A percentile compares a stretch with the other conserved stretches of the same genome.
These are phyloP conservation scores for Coemansia erecta DNA, from an alignment of 192 early-diverging fungal genomes.

Conservation along the genomic window DNA sequence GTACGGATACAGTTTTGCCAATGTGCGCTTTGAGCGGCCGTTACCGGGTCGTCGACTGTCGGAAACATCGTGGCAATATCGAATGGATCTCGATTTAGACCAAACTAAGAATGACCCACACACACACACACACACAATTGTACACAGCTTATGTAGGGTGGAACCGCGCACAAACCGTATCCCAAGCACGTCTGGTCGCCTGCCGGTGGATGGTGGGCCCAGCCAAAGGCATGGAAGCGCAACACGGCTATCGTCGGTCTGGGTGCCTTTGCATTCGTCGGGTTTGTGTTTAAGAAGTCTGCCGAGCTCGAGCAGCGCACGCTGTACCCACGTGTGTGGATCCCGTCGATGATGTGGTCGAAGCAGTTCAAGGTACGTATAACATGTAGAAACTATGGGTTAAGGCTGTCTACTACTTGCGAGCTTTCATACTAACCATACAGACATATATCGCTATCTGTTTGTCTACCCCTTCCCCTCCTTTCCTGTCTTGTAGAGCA, in stretches of 20 bases:
- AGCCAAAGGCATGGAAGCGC: conserved; percentile 60
- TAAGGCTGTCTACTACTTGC: not conserved
- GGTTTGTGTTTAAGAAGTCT: conserved; percentile 59
- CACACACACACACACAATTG: too few relatives aligned
- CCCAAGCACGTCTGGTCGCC: conserved; percentile 54
- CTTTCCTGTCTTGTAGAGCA: conserved; percentile 28
- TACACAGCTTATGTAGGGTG: conserved; percentile 40
- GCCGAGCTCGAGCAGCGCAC: conserved; percentile 56
- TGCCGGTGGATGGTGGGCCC: conserved; percentile 64
- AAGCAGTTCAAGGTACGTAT: conserved; percentile 50
- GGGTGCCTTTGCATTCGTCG: conserved; percentile 24
- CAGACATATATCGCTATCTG: not conserved
- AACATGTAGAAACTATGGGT: not conserved
- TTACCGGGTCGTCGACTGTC: too few relatives aligned
- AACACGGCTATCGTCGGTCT: conserved; percentile 43
- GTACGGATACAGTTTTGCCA: too few relatives aligned
- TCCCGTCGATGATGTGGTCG: conserved; percentile 56
- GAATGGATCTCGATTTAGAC: too few relatives aligned
- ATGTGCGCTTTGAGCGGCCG: too few relatives aligned
- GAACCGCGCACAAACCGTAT: conserved; percentile 49
- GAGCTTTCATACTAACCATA: not conserved
- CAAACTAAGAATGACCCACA: too few relatives aligned
- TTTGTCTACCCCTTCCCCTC: not conserved
- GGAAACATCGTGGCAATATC: too few relatives aligned
- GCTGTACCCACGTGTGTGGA: conserved; percentile 52